Evolutionary conservation across 139 green algal species (phyloP).

Genomic region (Chlorella sp.): DNA sequence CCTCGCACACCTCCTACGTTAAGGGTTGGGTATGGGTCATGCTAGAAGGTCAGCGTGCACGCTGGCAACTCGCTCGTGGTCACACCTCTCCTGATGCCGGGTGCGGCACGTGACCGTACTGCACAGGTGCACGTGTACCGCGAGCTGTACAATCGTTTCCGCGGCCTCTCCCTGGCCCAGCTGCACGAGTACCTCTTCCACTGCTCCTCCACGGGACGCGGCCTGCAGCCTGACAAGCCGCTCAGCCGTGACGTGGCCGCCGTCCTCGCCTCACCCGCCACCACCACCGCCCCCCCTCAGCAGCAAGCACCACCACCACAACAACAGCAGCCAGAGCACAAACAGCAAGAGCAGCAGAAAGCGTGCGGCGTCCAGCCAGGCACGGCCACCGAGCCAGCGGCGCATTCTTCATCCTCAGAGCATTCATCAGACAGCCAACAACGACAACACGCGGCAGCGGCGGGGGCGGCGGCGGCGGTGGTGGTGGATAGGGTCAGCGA

Average conservation of each 20-base stretch:
- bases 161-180: background rate
- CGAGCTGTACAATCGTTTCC: background rate
- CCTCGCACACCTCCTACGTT: background rate
- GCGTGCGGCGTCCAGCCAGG: background rate
- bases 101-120: background rate
- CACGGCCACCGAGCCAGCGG: background rate
- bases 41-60: background rate
- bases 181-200: background rate
- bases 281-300: background rate
- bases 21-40: background rate
- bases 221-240: background rate
- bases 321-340: background rate
- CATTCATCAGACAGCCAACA: background rate
- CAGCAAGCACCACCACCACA: too few relatives aligned
- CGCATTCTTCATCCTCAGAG: background rate
- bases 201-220: background rate
- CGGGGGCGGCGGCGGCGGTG: too few relatives aligned
- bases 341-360: background rate
- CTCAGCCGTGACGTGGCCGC: background rate
- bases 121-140: background rate
- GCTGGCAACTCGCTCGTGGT: background rate
- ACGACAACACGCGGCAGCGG: too few relatives aligned
- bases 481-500: too few relatives aligned
- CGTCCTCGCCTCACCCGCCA: background rate
- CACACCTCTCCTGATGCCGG: background rate